These are phyloP conservation scores for Ophiosphaerella korrae DNA, from an alignment of 2,329 filamentous ascomycete species.

Conservation along the genomic window DNA sequence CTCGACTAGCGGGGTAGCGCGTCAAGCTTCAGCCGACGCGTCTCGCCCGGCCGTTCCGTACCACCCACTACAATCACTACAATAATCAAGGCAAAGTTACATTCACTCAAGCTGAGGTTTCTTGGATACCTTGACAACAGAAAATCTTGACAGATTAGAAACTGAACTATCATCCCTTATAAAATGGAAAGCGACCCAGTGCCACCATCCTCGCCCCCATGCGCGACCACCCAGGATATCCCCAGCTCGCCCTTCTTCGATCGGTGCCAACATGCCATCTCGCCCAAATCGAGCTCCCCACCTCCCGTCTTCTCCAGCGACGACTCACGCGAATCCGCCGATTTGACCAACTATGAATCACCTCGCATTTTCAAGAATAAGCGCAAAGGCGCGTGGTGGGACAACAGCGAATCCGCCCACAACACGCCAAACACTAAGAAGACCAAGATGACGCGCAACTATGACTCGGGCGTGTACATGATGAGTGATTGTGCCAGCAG, in stretches of 20 bases:
- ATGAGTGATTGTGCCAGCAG: conserved; percentile 33
- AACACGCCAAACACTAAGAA: conserved; percentile 28
- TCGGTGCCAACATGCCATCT: conserved; percentile 17
- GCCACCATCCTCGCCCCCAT: conserved; percentile 30
- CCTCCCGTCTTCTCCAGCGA: conserved; percentile 43
- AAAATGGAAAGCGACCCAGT: conserved; percentile 30
- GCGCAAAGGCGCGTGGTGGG: conserved; percentile 40
- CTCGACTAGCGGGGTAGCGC: too few species aligned
- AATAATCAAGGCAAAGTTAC: too few species aligned
- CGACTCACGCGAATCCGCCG: conserved; percentile 33
- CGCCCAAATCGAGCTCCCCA: conserved; percentile 39
- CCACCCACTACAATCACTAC: too few species aligned
- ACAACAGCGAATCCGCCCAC: conserved; percentile 20
- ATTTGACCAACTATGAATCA: conserved; percentile 38
- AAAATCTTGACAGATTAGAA: too few species aligned
- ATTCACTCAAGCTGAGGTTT: too few species aligned
- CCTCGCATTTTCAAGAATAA: conserved; percentile 42
- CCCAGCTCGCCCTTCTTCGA: conserved; percentile 35
- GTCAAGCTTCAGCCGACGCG: too few species aligned
- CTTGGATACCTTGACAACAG: too few species aligned
- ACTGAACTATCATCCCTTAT: too few species aligned
- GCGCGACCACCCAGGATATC: conserved; percentile 23
- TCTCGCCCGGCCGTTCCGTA: too few species aligned
- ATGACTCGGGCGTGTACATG: conserved; percentile 41
- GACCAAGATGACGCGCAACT: conserved; percentile 35